Base-by-base conservation (phyloP, 1,284 basidiomycete genomes). In the Psilocybe mexicana region DNA sequence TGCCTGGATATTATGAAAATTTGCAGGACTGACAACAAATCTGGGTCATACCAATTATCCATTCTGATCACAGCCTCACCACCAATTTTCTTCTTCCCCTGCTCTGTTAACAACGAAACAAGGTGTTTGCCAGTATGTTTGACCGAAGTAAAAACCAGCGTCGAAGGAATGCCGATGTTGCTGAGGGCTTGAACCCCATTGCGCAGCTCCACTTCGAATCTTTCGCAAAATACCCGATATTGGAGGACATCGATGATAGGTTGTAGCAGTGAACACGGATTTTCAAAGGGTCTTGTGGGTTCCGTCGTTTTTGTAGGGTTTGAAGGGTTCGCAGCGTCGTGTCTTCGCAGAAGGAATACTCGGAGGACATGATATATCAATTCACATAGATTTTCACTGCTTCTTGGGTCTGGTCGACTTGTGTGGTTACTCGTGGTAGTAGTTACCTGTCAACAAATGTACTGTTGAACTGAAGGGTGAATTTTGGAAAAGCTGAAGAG, bases 171-270 rank as follows among this genome's bases (percentile, higher is more conserved):
- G 2, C 86, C 85, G 0, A 80, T 84, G 43, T 63, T 69, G 23
- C 69, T 71, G 52, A 93, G 70, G 2, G 82, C 82, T 28, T 61
- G 54, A 4, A 76, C 74, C 51, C 85, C 77, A 60, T 76, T 78
- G 46, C 74, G 70, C 35, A 92, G 71, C 72, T 91, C 87, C 1
- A 70, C 59, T 54, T 81, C 78, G 43, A 92, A 76, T 58, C 85
- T 79, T 55, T 79, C 69, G 66, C 86, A 88, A 69, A 93, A 92
- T 23, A 83, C 82, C 63, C 83, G 81, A 66, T 92, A 93, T 70
- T 92, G 90, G 40, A 92, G 70, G 24, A 91, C 65, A 67, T 91
- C 88, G 61, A 92, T 85, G 59, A 92, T 75, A 0, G 88, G 88
- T 51, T 86, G 86, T 10, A 93, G 76, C 42, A 83, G 66, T 2